Evolutionary conservation across 805 yeast genomes (phyloP).

Genomic region (Lachancea kluyveri): DNA sequence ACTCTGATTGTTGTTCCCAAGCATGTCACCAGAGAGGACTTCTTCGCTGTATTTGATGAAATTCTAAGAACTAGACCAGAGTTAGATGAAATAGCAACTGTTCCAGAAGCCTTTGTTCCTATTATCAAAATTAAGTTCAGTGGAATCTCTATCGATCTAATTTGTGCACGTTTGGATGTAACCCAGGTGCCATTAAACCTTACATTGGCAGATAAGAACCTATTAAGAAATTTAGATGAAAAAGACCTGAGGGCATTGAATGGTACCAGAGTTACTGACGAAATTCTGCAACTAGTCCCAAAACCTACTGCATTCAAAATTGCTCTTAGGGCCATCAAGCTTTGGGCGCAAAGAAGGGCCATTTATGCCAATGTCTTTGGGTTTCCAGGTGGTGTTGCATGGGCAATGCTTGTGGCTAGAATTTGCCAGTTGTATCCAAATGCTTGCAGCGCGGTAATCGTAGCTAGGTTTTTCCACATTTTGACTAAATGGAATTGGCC

Average conservation of each 20-base stretch:
- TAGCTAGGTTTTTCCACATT: slow-evolving; percentile 84
- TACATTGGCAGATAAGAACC: slow-evolving; percentile 76
- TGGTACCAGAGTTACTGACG: slow-evolving; percentile 97
- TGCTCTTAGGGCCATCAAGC: slow-evolving; percentile 84
- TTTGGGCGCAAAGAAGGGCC: slow-evolving; percentile 96
- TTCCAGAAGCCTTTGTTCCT: slow-evolving; percentile 98
- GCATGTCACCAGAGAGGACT: slow-evolving; percentile 86
- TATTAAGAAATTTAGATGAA: slow-evolving; percentile 84
- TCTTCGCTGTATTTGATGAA: slow-evolving; percentile 73
- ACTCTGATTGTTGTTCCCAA: slow-evolving; percentile 95
- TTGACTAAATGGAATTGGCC: slow-evolving; percentile 96
- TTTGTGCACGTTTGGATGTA: slow-evolving; percentile 76
- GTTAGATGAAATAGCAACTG: slow-evolving; percentile 84
- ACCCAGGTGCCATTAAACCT: slow-evolving; percentile 75
- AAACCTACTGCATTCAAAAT: slow-evolving; percentile 89
- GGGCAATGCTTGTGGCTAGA: slow-evolving; percentile 99
- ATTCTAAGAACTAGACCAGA: slow-evolving; percentile 70
- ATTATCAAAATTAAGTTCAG: slow-evolving; percentile 82
- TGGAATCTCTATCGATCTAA: slow-evolving; percentile 90
- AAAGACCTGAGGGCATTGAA: slow-evolving; percentile 83
- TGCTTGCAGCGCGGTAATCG: slow-evolving; percentile 86
- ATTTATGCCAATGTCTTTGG: slow-evolving; percentile 93
- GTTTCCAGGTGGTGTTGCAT: slow-evolving; percentile 98
- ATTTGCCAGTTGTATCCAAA: slow-evolving; percentile 95
- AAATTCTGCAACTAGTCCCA: slow-evolving; percentile 82